These are phyloP conservation scores for Echinochloa phyllopogon DNA, from an alignment of 176 grass and related monocot species.

Conservation along the genomic window DNA sequence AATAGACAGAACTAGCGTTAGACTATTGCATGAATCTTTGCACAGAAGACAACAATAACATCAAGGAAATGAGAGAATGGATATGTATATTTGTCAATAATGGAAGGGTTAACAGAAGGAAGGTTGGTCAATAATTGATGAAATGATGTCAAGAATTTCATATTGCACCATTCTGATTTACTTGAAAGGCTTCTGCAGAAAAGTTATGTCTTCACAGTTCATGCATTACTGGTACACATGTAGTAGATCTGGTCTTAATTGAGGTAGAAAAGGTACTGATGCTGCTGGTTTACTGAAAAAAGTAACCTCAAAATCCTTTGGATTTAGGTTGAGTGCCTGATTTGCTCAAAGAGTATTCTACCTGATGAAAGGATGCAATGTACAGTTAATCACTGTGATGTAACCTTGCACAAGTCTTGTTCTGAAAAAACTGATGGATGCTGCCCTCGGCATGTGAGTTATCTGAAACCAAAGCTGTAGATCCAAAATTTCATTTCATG, in stretches of 20 bases:
- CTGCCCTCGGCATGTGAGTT: slow-evolving; percentile 81
- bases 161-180: slow-evolving; percentile 25
- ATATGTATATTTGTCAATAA: background rate
- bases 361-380: slow-evolving; percentile 67
- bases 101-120: slow-evolving; percentile 8
- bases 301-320: slow-evolving; percentile 32
- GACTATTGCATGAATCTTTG: slow-evolving; percentile 9
- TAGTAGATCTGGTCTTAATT: slow-evolving; percentile 13
- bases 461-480: slow-evolving; percentile 33
- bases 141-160: slow-evolving; percentile 13
- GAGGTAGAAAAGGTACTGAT: slow-evolving; percentile 8
- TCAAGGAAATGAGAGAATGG: slow-evolving; percentile 28
- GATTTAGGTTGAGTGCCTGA: slow-evolving; percentile 69
- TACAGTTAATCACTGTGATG: slow-evolving; percentile 56
- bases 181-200: background rate
- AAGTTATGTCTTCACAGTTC: slow-evolving; percentile 13
- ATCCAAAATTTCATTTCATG: slow-evolving; percentile 27
- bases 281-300: slow-evolving; percentile 44
- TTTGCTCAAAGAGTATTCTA: slow-evolving; percentile 62
- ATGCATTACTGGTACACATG: slow-evolving; percentile 5
- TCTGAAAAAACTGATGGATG: slow-evolving; percentile 50
- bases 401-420: slow-evolving; percentile 68
- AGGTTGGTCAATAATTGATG: slow-evolving; percentile 29
- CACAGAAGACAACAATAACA: background rate
- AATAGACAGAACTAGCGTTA: background rate